Evolutionary conservation across 2,329 filamentous ascomycete genomes (phyloP), one percentile per base, ranked within the genome.

Genomic region (Phoma sp.): DNA sequence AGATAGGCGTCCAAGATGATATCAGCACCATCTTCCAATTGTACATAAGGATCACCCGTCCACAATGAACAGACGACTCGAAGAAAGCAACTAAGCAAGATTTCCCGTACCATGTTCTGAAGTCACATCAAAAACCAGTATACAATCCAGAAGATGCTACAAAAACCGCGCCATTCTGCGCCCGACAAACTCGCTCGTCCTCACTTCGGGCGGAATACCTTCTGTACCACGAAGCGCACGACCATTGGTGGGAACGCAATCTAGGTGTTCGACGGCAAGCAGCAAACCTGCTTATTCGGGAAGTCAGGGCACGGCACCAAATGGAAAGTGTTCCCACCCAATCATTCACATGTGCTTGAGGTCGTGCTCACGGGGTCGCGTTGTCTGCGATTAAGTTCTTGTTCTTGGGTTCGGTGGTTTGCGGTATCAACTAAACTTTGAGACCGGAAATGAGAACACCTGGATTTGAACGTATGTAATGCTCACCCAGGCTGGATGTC

Each of bases 271-370:
- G 43, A 55, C 32, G 44, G 52, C 43, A 41, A 46, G 37, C 52
- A 55, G 52, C 52, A 55, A 51, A 55, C 46, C 37, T 55, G 37
- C 52, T 55, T 50, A 6, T 43, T 51, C 29, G 47, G 52, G 52
- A 41, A 55, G 27, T 37, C 36, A n/a, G 19, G 36, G 41, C 40
- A 43, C 46, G 46, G 41, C 46, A 35, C 19, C 29, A 51, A 24
- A 33, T 51, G 52, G 21, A 51, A 51, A 46, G 21, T 43, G 52
- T 37, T 51, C 45, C 52, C 46, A 25, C 37, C 52, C 52, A 55
- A 55, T 55, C 52, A 43, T n/a, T 40, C 27, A 41, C 37, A 36
- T 19, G 19, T 38, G 27, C 6, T 7, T 39, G 27, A 19, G 17
- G 31, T 46, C 41, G 31, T 55, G 46, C 41, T 45, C 32, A 31